Conservation (phyloP, 73 alveolate genomes). For the Tetrahymena malaccensis region DNA sequence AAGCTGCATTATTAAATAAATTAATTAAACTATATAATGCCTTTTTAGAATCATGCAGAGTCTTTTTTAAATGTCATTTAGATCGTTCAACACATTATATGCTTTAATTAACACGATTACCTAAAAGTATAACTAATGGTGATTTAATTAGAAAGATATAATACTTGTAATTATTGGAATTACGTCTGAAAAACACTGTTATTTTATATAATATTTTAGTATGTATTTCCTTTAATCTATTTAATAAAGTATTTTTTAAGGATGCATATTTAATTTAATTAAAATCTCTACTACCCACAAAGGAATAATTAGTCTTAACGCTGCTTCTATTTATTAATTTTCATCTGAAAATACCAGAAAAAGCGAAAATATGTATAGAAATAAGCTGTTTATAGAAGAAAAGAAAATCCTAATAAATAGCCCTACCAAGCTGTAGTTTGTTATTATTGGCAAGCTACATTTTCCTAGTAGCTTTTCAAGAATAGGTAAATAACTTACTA, state of each 20-base stretch:
- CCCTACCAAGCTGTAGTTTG: not conserved
- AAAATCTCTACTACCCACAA: not conserved
- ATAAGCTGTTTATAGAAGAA: not conserved
- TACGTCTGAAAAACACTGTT: not conserved
- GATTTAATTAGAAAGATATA: not conserved
- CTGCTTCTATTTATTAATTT: not conserved
- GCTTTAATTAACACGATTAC: not conserved
- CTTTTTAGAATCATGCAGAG: not conserved
- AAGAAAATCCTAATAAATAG: not conserved
- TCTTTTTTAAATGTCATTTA: not conserved
- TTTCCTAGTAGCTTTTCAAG: not conserved
- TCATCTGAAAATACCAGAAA: not conserved
- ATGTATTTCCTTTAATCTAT: not conserved
- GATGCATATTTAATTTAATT: not conserved
- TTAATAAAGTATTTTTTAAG: not conserved
- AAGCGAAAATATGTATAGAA: not conserved
- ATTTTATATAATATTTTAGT: not conserved
- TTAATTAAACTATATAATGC: not conserved
- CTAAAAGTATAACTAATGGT: not conserved
- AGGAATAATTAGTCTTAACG: not conserved
- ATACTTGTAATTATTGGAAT: not conserved
- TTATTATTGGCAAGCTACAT: not conserved
- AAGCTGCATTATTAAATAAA: not conserved
- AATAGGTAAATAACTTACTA: not conserved
- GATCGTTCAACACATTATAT: not conserved